A percentile compares a stretch with the other conserved stretches of the same genome.
Conservation (phyloP, 139 green algal species). For the Limnomonas spitsbergensis region DNA sequence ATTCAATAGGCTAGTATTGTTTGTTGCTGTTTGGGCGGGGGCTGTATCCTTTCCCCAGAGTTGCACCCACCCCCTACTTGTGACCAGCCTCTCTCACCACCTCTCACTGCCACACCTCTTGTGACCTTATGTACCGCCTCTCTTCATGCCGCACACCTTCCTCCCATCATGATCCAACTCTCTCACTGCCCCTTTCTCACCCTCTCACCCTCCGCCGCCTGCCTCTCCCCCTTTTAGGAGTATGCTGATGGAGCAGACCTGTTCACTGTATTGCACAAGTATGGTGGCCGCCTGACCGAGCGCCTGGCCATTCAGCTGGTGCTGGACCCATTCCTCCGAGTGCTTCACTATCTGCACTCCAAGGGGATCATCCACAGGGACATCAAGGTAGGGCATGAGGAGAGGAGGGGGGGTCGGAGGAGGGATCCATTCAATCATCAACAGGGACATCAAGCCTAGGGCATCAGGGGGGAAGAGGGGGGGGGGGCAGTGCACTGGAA, state of each 20-base stretch:
- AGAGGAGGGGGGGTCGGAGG: background rate
- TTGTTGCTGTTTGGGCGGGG: background rate
- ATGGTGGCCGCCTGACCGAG: constrained; percentile 53
- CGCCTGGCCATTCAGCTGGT: constrained; percentile 58
- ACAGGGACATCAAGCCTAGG: constrained; percentile 46
- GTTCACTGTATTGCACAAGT: constrained; percentile 56
- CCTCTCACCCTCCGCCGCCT: too few species aligned
- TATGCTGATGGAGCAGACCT: constrained; percentile 56
- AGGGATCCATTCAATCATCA: constrained; percentile 12
- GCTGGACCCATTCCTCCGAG: constrained; percentile 57
- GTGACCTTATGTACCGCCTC: too few species aligned
- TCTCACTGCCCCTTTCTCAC: too few species aligned
- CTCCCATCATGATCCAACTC: too few species aligned
- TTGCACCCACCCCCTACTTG: too few species aligned
- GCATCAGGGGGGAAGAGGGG: background rate
- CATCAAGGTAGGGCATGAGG: constrained; percentile 8
- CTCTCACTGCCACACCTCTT: too few species aligned
- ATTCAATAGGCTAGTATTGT: background rate
- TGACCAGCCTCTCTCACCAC: too few species aligned
- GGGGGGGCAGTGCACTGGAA: too few species aligned
- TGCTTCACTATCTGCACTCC: constrained; percentile 50
- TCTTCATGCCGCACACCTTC: too few species aligned
- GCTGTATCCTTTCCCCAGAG: background rate
- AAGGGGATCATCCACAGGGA: constrained; percentile 47
- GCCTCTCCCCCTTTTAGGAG: too few species aligned